Base-by-base conservation (phyloP, 192 early-diverging fungal species). In the Lunasporangiospora selenospora region DNA sequence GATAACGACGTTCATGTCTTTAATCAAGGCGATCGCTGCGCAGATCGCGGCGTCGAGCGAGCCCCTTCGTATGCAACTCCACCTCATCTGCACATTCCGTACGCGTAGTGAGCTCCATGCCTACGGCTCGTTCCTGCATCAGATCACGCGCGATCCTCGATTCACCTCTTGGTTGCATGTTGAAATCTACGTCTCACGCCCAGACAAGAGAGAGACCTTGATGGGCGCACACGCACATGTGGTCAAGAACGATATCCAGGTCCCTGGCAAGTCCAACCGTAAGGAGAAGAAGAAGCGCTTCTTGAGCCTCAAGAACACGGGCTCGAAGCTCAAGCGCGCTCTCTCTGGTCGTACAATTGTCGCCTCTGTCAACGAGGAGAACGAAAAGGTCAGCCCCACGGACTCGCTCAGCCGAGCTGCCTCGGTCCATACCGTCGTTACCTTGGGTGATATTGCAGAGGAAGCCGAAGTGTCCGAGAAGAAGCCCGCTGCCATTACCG, bases 11-110 rank as follows among this genome's bases (percentile, higher is more conserved):
- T 70, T 70, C 38, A 70, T 70, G 58, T 34, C 66, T 16, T 29
- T 70, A 18, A 70, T 70, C 58, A 70, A 70, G 58, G 66, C 66
- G 6, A 70, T 70, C 33, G 66, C 66, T 44, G 66, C 66, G n/a
- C 66, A 70, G 32, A 70, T 70, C 6, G 58, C 57, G 8, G 50
- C 58, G 24, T 70, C 66, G 2, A 26, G 18, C 6, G 67, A 73
- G 19, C 67, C 67, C 3, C 54, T 73, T 16, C 59, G 67, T 27
- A 73, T 62, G 53, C 59, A 62, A 36, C 48, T 73, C 18, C 59
- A 73, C 27, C 30, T 73, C 24, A 73, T 73, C 34, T 73, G 67
- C 54, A 73, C 67, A 0, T 73, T 73, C 67, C 58, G 67, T 33
- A 73, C 67, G 16, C 67, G 67, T 27, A 51, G 45, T 9, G 67